A percentile compares a stretch with the other conserved stretches of the same genome.
phyloP scores from a whole-genome alignment of 2,329 filamentous ascomycete genomes.

The Cadophora sp. region DNA sequence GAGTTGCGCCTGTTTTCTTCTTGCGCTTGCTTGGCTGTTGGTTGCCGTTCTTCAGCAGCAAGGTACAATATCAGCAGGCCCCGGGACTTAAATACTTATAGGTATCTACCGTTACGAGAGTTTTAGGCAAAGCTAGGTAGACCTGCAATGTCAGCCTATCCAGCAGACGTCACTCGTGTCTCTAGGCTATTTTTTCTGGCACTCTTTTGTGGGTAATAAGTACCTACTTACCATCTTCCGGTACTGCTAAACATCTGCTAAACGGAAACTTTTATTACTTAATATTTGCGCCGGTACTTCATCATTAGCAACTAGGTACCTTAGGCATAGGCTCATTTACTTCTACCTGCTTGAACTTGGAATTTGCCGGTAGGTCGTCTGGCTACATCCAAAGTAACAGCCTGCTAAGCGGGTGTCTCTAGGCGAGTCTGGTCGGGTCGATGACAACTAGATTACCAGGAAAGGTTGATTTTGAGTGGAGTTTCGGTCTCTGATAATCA shows the following conservation, averaged over 20 bases:
- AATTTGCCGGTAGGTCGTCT: not conserved
- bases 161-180: not conserved
- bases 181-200: not conserved
- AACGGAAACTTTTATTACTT: not conserved
- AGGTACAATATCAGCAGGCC: not conserved
- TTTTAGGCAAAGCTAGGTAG: not conserved
- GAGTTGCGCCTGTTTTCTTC: not conserved
- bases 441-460: not conserved
- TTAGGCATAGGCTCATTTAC: not conserved
- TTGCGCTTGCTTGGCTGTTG: conserved; percentile 4
- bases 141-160: not conserved
- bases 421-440: not conserved
- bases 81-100: not conserved
- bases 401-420: not conserved
- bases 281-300: not conserved
- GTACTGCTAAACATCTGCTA: not conserved
- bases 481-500: not conserved
- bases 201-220: not conserved
- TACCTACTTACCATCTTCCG: not conserved
- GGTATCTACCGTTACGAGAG: no score
- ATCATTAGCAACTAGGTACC: not conserved
- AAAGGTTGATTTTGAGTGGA: not conserved
- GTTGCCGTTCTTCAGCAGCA: not conserved
- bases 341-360: not conserved
- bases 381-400: not conserved